Evolutionary conservation across 2,329 filamentous ascomycete genomes (phyloP), one percentile per base, ranked within the genome.

Genomic region (Cladophialophora yegresii): DNA sequence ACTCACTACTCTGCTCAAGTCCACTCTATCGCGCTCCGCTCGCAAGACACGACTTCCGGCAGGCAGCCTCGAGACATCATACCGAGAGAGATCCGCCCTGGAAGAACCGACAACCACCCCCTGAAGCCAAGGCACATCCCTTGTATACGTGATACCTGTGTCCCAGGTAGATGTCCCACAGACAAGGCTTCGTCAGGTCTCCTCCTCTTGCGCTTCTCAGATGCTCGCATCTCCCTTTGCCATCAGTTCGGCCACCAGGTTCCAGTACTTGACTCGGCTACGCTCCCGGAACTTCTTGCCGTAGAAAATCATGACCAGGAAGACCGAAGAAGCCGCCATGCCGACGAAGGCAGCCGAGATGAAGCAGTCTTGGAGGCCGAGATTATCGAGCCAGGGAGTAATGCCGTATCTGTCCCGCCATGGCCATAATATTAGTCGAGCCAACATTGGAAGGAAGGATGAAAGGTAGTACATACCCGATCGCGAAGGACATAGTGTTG

Each of bases 401-500:
- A 81, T 77, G 16, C 76, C 79, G 66, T 86, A 85, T 22, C 36
- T 43, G 36, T 20, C 16, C 36, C 13, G 36, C 36, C 36, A 43
- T 6, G 16, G 36, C 36, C 36, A 9, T n/a, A 43, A 43, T 1
- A 16, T 43, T n/a, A 43, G 36, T 16, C 36, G 10, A 20, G 1
- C n/a, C 13, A 43, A 43, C 1, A 13, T 8, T 5, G n/a, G 36
- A 20, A 20, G 36, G 13, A 43, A 8, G 36, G 36, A n/a, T 16
- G 5, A n/a, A 3, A 16, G 36, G 36, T 43, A 16, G 16, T 20
- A 43, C 36, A 43, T 40, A 43, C 36, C 77, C 76, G 43, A 83
- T 77, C 3, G 79, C 81, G 69, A 83, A 83, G 26, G 74, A 77
- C 79, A 83, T 81, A 0, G 80, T 82, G 64, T 83, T 83, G 3